Base-by-base conservation (phyloP, 1,284 basidiomycete species). In the Cystobasidium pallidum region DNA sequence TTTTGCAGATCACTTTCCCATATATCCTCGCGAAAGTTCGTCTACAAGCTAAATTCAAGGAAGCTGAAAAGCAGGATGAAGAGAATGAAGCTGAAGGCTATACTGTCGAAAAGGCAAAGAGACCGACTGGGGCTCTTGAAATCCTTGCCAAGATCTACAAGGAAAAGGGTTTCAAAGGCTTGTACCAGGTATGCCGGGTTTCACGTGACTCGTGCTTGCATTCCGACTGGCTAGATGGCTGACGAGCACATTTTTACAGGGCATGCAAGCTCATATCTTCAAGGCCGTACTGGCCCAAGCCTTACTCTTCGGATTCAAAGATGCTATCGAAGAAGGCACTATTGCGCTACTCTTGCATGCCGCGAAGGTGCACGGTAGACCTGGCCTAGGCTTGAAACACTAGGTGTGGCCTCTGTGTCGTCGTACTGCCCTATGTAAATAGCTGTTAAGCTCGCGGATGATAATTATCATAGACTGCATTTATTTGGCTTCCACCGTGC, bases 251-350 rank as follows among this genome's bases (percentile, higher is more conserved):
- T 15, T 19, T 0, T 61, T 59, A 39, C 78, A 83, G 88, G 95
- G 95, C 6, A 93, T 94, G 91, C 85, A 89, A 79, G 91, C 91
- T 11, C 92, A 94, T 80, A 91, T 94, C 74, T 87, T 87, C 72
- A 94, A 94, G 81, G 92, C 92, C 0, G 91, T 94, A 24, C 81
- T 94, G 19, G 89, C 90, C 3, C 91, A 94, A 81, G 91, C 78
- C 2, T 65, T 79, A 21, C 66, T 79, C 54, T 79, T 79, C 58
- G 78, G 78, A 24, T 76, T 79, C 75, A 79, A 79, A 52, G 77
- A 79, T 59, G 68, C 63, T 8, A 71, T 79, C 41, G 78, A 79
- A 66, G 75, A 74, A 47, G 75, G 73, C 74, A 52, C 65, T 1
- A 28, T 73, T n/a, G 32, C 28, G 21, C 54, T 70, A 11, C 52